Evolutionary conservation across 1,284 basidiomycete genomes (phyloP).

Genomic region (Tilletia horrida): DNA sequence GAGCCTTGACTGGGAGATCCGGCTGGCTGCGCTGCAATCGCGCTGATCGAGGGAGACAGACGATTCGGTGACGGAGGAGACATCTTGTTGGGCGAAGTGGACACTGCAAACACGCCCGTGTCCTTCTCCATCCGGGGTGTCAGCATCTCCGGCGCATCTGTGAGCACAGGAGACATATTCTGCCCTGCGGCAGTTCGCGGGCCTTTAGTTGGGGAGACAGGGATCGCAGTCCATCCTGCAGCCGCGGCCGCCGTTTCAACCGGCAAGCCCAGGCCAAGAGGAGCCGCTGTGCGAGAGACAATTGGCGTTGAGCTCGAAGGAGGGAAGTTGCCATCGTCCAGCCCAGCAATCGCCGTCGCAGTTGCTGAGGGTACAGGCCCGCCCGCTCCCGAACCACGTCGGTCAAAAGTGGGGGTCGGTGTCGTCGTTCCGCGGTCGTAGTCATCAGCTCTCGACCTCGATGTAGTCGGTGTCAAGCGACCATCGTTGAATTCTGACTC

Average conservation of each 20-base stretch:
- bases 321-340: background rate
- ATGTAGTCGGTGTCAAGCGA: background rate
- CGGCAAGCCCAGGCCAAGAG: background rate
- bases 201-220: too few species aligned
- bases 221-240: background rate
- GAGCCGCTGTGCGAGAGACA: background rate
- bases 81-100: too few species aligned
- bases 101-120: too few species aligned
- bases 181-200: too few species aligned
- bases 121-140: too few species aligned
- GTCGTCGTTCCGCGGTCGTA: background rate
- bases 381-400: background rate
- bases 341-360: background rate
- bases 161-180: too few species aligned
- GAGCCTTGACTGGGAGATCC: too few species aligned
- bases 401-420: background rate
- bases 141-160: too few species aligned
- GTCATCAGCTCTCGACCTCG: background rate
- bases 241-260: background rate
- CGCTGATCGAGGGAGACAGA: too few species aligned
- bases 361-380: background rate
- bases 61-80: too few species aligned
- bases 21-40: too few species aligned
- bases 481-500: background rate
- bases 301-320: conserved; percentile 14